phyloP scores from a whole-genome alignment of 768 basidiomycete species.

The Sporobolomyces pararoseus region DNA sequence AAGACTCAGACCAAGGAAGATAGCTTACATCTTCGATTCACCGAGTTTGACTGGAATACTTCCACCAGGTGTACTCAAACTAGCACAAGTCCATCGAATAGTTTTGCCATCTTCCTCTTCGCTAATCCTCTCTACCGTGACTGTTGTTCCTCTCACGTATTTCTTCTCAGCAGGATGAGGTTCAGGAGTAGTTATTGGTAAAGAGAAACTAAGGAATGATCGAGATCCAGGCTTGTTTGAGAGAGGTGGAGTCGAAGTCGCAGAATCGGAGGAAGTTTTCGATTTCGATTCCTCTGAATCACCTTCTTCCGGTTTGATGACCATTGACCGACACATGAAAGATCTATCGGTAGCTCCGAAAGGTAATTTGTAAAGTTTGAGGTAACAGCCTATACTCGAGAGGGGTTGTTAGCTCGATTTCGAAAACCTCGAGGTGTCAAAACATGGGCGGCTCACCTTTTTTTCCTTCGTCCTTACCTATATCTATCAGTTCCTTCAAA shows the following conservation, averaged over 20 bases:
- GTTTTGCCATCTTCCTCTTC: conserved; percentile 27
- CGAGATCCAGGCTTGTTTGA: conserved; percentile 12
- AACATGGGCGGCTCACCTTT: conserved; percentile 6
- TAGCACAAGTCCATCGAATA: conserved; percentile 33
- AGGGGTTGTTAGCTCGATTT: background rate
- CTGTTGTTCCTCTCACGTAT: conserved; percentile 28
- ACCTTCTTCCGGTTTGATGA: conserved; percentile 5
- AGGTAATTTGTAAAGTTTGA: conserved; percentile 37
- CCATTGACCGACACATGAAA: conserved; percentile 14
- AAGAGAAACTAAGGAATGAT: conserved; percentile 30
- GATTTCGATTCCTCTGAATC: background rate
- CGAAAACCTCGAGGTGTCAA: background rate
- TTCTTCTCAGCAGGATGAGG: conserved; percentile 23
- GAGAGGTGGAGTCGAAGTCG: background rate
- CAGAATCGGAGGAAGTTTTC: background rate
- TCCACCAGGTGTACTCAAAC: conserved; percentile 36
- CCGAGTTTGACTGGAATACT: conserved; percentile 34
- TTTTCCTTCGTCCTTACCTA: conserved; percentile 28
- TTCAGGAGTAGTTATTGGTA: conserved; percentile 20
- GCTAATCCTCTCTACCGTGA: conserved; percentile 25
- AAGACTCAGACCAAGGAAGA: background rate
- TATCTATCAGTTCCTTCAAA: conserved; percentile 24
- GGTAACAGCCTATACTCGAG: conserved; percentile 17
- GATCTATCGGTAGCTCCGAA: conserved; percentile 35
- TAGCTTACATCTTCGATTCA: conserved; percentile 33